phyloP scores from a whole-genome alignment of 2,329 filamentous ascomycete species.

The Chaetomium globosum region DNA sequence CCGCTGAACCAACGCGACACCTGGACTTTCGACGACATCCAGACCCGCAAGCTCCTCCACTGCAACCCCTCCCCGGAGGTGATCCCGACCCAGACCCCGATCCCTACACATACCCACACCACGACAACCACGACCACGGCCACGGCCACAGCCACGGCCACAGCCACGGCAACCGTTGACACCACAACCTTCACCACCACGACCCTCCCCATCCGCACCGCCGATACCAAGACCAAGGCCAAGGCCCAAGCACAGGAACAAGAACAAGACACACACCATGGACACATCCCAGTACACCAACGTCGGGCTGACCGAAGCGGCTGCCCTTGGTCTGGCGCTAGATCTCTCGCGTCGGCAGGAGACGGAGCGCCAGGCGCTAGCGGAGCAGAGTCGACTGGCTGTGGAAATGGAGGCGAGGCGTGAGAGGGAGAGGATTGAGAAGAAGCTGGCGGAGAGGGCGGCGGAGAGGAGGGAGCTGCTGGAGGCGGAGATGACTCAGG shows the following conservation, averaged over 20 bases:
- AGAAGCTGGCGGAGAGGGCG: neutral
- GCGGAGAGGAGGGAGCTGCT: neutral
- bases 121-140: neutral
- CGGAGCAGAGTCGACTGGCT: neutral
- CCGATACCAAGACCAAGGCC: too few species aligned
- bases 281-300: neutral
- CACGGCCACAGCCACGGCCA: neutral
- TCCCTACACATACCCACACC: neutral
- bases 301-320: neutral
- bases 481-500: neutral
- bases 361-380: neutral
- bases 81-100: neutral
- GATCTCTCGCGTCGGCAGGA: conserved; percentile 2
- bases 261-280: neutral
- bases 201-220: neutral
- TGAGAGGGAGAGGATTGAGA: neutral
- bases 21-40: conserved; percentile 15
- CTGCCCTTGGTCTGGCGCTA: conserved; percentile 4
- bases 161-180: too few species aligned
- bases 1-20: neutral
- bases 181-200: neutral
- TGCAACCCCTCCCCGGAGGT: neutral
- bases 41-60: conserved; percentile 8
- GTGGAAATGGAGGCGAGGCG: neutral
- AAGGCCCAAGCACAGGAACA: too few species aligned